Evolutionary conservation across 192 early-diverging fungal species (phyloP).

Genomic region (Linnemannia schmuckeri): DNA sequence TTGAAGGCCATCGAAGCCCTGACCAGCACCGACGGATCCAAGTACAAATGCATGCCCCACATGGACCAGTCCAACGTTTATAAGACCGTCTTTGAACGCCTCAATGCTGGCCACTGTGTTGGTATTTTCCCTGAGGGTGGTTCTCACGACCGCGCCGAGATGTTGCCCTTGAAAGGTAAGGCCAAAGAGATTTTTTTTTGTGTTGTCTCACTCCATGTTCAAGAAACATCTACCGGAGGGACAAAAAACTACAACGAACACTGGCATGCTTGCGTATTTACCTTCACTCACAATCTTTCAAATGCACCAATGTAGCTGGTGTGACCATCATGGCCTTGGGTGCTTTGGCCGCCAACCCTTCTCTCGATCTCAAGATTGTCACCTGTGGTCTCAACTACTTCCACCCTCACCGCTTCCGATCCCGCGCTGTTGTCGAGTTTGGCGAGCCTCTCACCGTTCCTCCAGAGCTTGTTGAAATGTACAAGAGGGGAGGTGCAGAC

Average conservation of each 20-base stretch:
- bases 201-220: no score
- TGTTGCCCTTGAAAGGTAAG: slow-evolving; percentile 94
- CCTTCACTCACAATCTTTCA: background rate
- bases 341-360: slow-evolving; percentile 88
- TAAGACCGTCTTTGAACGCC: slow-evolving; percentile 80
- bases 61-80: slow-evolving; percentile 94
- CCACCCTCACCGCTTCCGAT: slow-evolving; percentile 94
- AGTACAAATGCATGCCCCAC: slow-evolving; percentile 82
- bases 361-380: slow-evolving; percentile 92
- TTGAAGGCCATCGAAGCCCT: slow-evolving; percentile 73
- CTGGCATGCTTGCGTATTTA: background rate
- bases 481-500: slow-evolving; percentile 82
- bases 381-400: slow-evolving; percentile 96
- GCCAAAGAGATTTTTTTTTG: background rate
- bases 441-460: slow-evolving; percentile 90
- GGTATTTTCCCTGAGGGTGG: slow-evolving; percentile 99
- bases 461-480: slow-evolving; percentile 85
- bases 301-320: slow-evolving; percentile 63
- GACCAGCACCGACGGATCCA: slow-evolving; percentile 67
- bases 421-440: slow-evolving; percentile 97
- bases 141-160: slow-evolving; percentile 95
- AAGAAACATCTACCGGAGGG: background rate
- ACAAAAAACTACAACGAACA: background rate
- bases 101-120: slow-evolving; percentile 82
- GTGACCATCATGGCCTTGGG: slow-evolving; percentile 90